Evolutionary conservation across 495 filamentous ascomycete species (phyloP), one percentile per base, ranked within the genome.

Genomic region (Xylaria acuta): DNA sequence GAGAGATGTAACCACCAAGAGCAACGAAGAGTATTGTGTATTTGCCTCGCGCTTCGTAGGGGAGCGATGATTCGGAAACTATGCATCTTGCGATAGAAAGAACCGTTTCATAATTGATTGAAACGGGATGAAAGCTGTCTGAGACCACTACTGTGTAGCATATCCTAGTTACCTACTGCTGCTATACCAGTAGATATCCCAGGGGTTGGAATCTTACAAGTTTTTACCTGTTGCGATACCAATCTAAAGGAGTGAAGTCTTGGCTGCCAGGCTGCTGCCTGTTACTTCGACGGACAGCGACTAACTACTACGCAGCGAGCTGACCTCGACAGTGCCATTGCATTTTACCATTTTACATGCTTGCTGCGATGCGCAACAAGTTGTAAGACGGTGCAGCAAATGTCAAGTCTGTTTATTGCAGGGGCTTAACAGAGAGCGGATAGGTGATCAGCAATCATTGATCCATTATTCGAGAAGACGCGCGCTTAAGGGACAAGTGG

Each of bases 1-100:
- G 5, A 38, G 20, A 45, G 60, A 45, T 27, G n/a, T n/a, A 43
- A 47, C 60, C 60, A 43, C 38, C 36, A n/a, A 64, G 38, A 64
- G 38, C 20, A 43, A 64, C n/a, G 36, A 12, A 27, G 38, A 56
- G 27, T 51, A 3, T 32, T 16, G 5, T 56, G 53, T 56, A 18
- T 12, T n/a, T 18, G 32, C 38, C 38, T 64, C 11, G n/a, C 36
- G 47, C 30, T 32, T 43, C 18, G 11, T 40, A 67, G 20, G 20
- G 22, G 27, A n/a, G 45, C 16, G 18, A 32, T 34, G 27, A 12
- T 49, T 60, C 11, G n/a, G 41, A 36, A 60, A 14, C 16, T 51
- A 69, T 45, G 51, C 53, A 8, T 38, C 16, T 69, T 43, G 45
- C 60, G 18, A 25, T 64, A 32, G n/a, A 43, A 2, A 14, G 6